phyloP scores from a whole-genome alignment of 1,284 basidiomycete species.

The Puccinia sorghi region DNA sequence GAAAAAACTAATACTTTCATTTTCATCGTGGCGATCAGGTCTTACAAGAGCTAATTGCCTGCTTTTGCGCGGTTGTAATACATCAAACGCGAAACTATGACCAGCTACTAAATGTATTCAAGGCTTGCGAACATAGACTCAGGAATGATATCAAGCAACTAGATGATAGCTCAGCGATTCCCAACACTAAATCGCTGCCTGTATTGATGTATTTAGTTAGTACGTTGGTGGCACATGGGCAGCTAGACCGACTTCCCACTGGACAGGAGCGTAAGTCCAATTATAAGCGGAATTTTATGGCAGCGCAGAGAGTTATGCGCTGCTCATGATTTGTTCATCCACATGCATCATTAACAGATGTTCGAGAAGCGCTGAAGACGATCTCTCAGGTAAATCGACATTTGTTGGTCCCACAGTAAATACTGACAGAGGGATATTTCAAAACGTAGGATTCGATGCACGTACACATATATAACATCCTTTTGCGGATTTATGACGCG shows the following conservation, averaged over 20 bases:
- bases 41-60: slow-evolving; percentile 84
- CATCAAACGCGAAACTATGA: slow-evolving; percentile 81
- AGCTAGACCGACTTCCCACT: slow-evolving; percentile 67
- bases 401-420: neutral
- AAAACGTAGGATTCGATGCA: slow-evolving; percentile 38
- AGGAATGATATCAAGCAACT: slow-evolving; percentile 36
- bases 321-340: neutral
- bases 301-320: neutral
- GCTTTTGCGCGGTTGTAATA: slow-evolving; percentile 80
- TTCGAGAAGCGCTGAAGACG: slow-evolving; percentile 26
- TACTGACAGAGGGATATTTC: neutral
- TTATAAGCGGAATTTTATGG: slow-evolving; percentile 61
- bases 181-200: slow-evolving; percentile 55
- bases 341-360: slow-evolving; percentile 1
- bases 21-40: slow-evolving; percentile 62
- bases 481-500: slow-evolving; percentile 32
- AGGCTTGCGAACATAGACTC: slow-evolving; percentile 74
- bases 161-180: slow-evolving; percentile 33
- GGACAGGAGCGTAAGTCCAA: slow-evolving; percentile 65
- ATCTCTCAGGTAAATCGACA: slow-evolving; percentile 30
- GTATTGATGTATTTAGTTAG: slow-evolving; percentile 78
- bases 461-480: slow-evolving; percentile 27
- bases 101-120: slow-evolving; percentile 72
- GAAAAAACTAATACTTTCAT: neutral
- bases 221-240: slow-evolving; percentile 80